These are phyloP conservation scores for Erodium trifolium DNA, from an alignment of 441 rosid genomes.

Conservation along the genomic window DNA sequence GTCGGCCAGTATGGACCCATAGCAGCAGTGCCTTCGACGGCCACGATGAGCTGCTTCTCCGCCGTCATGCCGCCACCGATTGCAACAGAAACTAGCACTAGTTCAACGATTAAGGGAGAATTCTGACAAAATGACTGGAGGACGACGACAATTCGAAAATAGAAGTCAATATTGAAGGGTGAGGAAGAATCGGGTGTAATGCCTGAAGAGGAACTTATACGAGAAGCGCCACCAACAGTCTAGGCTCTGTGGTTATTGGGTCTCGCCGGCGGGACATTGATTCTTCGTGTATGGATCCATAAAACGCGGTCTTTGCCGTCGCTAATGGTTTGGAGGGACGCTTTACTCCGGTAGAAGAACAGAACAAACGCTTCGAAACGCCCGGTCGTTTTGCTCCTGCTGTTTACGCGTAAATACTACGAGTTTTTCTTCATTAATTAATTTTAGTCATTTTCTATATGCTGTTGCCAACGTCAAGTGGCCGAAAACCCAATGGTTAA, in stretches of 20 bases:
- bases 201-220: background rate
- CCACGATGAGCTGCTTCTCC: slow-evolving; percentile 85
- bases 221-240: background rate
- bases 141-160: background rate
- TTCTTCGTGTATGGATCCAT: background rate
- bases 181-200: background rate
- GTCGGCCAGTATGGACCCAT: slow-evolving; percentile 81
- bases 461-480: no score
- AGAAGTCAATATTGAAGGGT: background rate
- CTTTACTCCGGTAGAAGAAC: no score
- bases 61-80: slow-evolving; percentile 33
- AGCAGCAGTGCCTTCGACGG: slow-evolving; percentile 83
- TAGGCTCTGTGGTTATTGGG: background rate
- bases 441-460: no score
- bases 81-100: background rate
- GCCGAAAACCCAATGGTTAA: no score
- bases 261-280: background rate
- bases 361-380: no score
- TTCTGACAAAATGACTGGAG: background rate
- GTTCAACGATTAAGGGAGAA: background rate
- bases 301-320: no score
- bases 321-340: no score
- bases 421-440: no score
- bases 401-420: no score
- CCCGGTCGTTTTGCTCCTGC: no score